Percentiles rank a stretch among this genome's conserved stretches.
Evolutionary conservation across 352 stramenopile genomes (phyloP).

Genomic region (Pseudoperonospora humuli): DNA sequence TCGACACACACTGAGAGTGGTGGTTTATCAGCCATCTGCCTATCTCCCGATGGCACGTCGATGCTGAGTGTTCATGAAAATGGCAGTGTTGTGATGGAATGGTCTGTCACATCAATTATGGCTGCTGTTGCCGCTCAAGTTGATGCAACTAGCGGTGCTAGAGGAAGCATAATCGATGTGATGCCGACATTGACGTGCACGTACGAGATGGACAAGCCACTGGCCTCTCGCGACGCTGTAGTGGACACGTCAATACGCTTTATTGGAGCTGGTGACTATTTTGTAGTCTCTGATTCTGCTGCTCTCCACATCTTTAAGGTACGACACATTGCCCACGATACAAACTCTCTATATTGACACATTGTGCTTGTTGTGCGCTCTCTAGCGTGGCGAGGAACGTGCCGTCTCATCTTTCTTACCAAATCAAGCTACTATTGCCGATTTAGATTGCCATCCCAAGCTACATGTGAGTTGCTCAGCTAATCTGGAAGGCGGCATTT

Average conservation of each 20-base stretch:
- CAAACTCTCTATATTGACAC: not conserved
- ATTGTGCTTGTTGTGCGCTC: constrained; percentile 2
- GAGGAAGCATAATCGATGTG: constrained; percentile 26
- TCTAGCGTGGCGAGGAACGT: constrained; percentile 18
- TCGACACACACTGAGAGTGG: constrained; percentile 3
- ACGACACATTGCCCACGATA: not conserved
- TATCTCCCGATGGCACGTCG: constrained; percentile 26
- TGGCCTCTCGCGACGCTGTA: constrained; percentile 2
- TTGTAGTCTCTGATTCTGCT: constrained; percentile 27
- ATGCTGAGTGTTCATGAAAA: constrained; percentile 29
- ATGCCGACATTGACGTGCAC: constrained; percentile 15
- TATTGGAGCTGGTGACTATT: constrained; percentile 22
- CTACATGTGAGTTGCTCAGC: constrained; percentile 29
- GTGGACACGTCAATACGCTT: constrained; percentile 29
- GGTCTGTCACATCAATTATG: constrained; percentile 25
- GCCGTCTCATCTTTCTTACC: constrained; percentile 20
- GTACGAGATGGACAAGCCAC: constrained; percentile 22
- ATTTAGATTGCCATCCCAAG: constrained; percentile 37
- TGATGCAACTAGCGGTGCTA: constrained; percentile 17
- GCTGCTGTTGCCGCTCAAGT: constrained; percentile 5
- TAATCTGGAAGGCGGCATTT: constrained; percentile 29
- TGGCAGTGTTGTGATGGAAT: constrained; percentile 23
- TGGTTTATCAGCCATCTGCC: constrained; percentile 20
- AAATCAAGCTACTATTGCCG: constrained; percentile 16
- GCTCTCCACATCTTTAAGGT: constrained; percentile 33